Conservation (phyloP, 805 yeast species). For the Candida koratica region DNA sequence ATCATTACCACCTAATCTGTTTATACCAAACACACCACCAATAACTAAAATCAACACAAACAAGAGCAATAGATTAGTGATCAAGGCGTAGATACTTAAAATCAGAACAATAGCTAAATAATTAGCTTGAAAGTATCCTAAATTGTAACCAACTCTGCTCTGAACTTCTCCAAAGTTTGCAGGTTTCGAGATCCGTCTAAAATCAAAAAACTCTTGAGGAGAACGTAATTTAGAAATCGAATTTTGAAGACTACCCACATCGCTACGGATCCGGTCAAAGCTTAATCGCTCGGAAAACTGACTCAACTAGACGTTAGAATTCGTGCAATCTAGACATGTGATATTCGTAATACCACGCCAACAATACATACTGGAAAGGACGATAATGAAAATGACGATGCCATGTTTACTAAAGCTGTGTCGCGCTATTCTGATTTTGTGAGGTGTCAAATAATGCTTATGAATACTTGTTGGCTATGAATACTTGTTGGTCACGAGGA, state of each 20-base stretch:
- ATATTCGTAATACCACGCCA: no score
- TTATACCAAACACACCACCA: slow-evolving; percentile 76
- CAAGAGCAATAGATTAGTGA: slow-evolving; percentile 79
- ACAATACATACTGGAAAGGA: slow-evolving; percentile 35
- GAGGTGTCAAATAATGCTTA: no score
- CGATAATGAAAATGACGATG: slow-evolving; percentile 36
- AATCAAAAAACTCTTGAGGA: slow-evolving; percentile 90
- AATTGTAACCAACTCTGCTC: slow-evolving; percentile 79
- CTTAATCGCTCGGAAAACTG: slow-evolving; percentile 16
- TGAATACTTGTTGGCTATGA: no score
- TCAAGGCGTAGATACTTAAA: slow-evolving; percentile 76
- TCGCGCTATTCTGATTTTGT: no score
- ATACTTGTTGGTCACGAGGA: no score
- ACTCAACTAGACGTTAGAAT: slow-evolving; percentile 10
- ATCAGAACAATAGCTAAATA: slow-evolving; percentile 69
- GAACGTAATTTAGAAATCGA: slow-evolving; percentile 74
- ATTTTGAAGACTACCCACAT: slow-evolving; percentile 52
- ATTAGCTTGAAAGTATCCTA: slow-evolving; percentile 84
- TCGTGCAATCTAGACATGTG: no score
- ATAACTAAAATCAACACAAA: slow-evolving; percentile 73
- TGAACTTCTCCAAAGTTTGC: slow-evolving; percentile 85
- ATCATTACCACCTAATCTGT: slow-evolving; percentile 76
- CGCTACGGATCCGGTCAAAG: slow-evolving; percentile 40
- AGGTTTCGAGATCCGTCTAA: slow-evolving; percentile 87
- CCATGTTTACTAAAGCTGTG: slow-evolving; percentile 14